These are phyloP conservation scores for Neoarthrinium moseri DNA, from an alignment of 2,329 filamentous ascomycete genomes.

Conservation along the genomic window DNA sequence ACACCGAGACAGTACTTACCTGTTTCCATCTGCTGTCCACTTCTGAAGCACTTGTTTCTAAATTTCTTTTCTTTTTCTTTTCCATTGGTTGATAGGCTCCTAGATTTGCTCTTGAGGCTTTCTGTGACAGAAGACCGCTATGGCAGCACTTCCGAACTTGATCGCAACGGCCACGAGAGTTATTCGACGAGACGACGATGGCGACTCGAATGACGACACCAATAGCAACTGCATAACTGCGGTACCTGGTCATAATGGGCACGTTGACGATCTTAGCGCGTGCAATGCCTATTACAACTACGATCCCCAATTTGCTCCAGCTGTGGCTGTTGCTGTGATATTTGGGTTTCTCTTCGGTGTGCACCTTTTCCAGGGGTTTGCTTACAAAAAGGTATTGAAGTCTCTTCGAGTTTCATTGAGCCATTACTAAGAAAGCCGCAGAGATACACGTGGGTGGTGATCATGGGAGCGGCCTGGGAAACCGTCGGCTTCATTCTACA, in stretches of 20 bases:
- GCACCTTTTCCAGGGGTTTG: slow-evolving; percentile 21
- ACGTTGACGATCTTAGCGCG: slow-evolving; percentile 20
- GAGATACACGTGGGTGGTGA: slow-evolving; percentile 32
- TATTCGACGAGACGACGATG: slow-evolving; percentile 13
- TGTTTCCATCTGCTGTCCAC: too few species aligned
- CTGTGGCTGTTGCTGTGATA: slow-evolving; percentile 21
- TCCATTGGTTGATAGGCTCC: too few species aligned
- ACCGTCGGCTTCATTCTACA: slow-evolving; percentile 35
- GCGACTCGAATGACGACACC: slow-evolving; percentile 7
- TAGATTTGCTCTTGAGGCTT: too few species aligned
- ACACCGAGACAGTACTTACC: too few species aligned
- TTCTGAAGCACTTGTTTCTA: too few species aligned
- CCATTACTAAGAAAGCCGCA: background rate
- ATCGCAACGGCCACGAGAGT: slow-evolving; percentile 13
- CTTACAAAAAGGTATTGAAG: slow-evolving; percentile 17
- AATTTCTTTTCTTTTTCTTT: too few species aligned
- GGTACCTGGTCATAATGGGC: slow-evolving; percentile 17
- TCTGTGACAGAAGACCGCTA: slow-evolving; percentile 1
- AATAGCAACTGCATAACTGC: slow-evolving; percentile 11
- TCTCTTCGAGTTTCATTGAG: background rate
- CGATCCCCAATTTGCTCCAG: slow-evolving; percentile 22
- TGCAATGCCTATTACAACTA: slow-evolving; percentile 29
- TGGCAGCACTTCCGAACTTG: slow-evolving; percentile 2
- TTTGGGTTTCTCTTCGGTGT: slow-evolving; percentile 20
- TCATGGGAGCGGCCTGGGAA: slow-evolving; percentile 39